Evolutionary conservation across 208 protist genomes (phyloP), one percentile per base, ranked within the genome.

Genomic region (Crithidia brevicula): DNA sequence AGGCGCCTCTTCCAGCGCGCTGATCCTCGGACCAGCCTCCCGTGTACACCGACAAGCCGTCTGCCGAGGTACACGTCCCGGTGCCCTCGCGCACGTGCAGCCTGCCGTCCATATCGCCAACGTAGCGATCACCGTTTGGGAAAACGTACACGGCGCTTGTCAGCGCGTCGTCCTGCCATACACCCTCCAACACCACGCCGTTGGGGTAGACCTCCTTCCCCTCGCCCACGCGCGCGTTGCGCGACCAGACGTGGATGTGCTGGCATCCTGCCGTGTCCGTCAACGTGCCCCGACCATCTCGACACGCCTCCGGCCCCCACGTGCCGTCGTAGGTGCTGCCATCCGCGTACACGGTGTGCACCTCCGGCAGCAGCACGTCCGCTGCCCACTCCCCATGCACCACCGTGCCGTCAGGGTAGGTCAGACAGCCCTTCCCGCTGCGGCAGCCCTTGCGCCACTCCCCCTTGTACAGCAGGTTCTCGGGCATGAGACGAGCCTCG

Each of bases 111-210:
- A 86, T 92, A 23, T 68, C 82, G 18, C 90, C 89, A 13, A 64
- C 56, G 71, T 96, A 92, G 20, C 77, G 74, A 53, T 92, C 87
- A 1, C 86, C 88, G 59, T 94, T 92, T 2, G 86, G 81, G 74
- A 94, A 97, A 15, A 74, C 72, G 76, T 88, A 97, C n/a, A 81
- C 74, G 54, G 83, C 89, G 20, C 58, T 78, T 18, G 67, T 33
- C 1, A 72, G 57, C 28, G 31, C 36, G 57, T 82, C 88, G 16
- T 77, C 76, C 36, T 64, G 57, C 90, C 91, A 96, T 22, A 46
- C 52, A 4, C 92, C 92, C 10, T 79, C 53, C 67, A 91, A 36
- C 10, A 93, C 88, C 9, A 61, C 71, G 47, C 84, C 81, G 78
- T 83, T 87, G 3, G 72, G 60, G 72, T 91, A 85, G 15, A 20